Evolutionary conservation across 2,329 filamentous ascomycete genomes (phyloP).

Genomic region (Aspergillus ruber): DNA sequence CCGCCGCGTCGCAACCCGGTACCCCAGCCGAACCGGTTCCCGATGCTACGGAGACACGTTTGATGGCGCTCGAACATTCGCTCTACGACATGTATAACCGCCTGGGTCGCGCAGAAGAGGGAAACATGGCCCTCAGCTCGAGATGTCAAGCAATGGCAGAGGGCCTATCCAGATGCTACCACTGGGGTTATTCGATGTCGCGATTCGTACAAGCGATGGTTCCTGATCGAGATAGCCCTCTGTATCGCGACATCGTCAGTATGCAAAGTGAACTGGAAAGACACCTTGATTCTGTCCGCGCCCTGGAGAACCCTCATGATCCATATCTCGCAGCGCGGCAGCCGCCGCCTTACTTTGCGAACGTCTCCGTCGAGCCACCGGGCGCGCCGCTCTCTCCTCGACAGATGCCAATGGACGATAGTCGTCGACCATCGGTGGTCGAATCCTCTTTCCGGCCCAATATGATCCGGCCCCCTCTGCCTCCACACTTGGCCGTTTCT

Average conservation of each 20-base stretch:
- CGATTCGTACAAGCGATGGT: slow-evolving; percentile 67
- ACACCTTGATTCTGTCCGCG: slow-evolving; percentile 53
- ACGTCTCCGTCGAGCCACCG: slow-evolving; percentile 59
- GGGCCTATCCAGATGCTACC: slow-evolving; percentile 65
- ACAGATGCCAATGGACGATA: slow-evolving; percentile 79
- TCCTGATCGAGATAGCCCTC: slow-evolving; percentile 65
- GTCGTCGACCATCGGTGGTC: slow-evolving; percentile 63
- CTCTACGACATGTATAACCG: slow-evolving; percentile 73
- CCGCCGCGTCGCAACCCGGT: slow-evolving; percentile 67
- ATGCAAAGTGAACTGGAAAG: slow-evolving; percentile 60
- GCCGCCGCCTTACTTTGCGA: slow-evolving; percentile 53
- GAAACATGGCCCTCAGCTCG: slow-evolving; percentile 67
- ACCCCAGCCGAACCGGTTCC: slow-evolving; percentile 78
- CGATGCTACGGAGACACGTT: slow-evolving; percentile 69
- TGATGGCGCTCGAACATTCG: slow-evolving; percentile 71
- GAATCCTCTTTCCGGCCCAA: slow-evolving; percentile 52
- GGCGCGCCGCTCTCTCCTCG: slow-evolving; percentile 74
- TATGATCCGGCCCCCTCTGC: slow-evolving; percentile 70
- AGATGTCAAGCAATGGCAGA: slow-evolving; percentile 80
- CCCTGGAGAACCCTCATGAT: slow-evolving; percentile 59
- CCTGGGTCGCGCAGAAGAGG: slow-evolving; percentile 77
- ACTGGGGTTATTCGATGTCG: slow-evolving; percentile 79
- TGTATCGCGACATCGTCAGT: slow-evolving; percentile 65
- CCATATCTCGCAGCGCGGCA: slow-evolving; percentile 57
- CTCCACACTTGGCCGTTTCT: slow-evolving; percentile 72